Conservation (phyloP, 441 rosid genomes). For the Populus hybrid region DNA sequence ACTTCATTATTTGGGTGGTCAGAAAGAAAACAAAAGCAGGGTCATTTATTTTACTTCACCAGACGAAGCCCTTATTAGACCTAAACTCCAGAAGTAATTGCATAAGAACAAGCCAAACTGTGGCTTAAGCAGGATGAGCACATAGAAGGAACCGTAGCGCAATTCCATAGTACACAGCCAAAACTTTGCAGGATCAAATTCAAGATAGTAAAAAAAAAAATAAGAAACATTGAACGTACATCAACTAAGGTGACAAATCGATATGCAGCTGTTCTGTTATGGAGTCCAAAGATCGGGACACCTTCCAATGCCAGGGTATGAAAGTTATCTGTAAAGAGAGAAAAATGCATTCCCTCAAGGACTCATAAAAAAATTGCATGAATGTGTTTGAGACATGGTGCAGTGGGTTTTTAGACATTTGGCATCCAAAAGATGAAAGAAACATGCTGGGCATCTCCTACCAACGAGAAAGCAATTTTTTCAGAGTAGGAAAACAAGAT, state of each 20-base stretch:
- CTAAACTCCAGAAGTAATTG: neutral
- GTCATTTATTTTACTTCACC: neutral
- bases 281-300: constrained; percentile 79
- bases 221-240: constrained; percentile 39
- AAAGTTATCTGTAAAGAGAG: constrained; percentile 61
- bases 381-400: neutral
- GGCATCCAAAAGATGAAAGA: neutral
- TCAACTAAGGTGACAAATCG: constrained; percentile 94
- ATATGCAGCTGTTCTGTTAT: constrained; percentile 84
- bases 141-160: neutral
- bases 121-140: constrained; percentile 13
- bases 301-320: constrained; percentile 90
- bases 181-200: constrained; percentile 2
- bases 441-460: neutral
- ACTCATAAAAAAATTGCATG: neutral
- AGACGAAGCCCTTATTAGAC: neutral
- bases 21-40: neutral
- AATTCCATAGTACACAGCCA: neutral
- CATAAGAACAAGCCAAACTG: neutral
- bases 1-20: neutral
- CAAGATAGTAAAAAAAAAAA: constrained; percentile 14
- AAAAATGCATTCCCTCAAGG: constrained; percentile 3
- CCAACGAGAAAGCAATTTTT: neutral
- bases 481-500: neutral
- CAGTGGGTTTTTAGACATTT: neutral